A percentile compares a stretch with the other conserved stretches of the same genome.
These are phyloP conservation scores for Phytophthora colocasiae DNA, from an alignment of 352 stramenopile species.

Conservation along the genomic window DNA sequence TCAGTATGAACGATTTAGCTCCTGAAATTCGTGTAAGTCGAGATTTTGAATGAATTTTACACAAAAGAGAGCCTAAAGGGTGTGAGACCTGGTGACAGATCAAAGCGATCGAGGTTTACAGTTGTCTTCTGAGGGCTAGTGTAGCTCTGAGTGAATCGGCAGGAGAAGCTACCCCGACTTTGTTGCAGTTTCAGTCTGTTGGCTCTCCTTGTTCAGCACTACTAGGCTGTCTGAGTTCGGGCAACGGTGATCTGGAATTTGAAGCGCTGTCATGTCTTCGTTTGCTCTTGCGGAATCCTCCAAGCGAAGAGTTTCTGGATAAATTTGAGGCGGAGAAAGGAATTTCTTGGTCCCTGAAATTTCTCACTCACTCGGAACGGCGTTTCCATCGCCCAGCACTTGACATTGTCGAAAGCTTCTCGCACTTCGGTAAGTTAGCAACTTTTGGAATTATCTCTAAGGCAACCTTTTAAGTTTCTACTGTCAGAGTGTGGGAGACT, in stretches of 20 bases:
- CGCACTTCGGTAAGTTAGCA: slow-evolving; percentile 47
- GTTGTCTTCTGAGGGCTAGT: slow-evolving; percentile 23
- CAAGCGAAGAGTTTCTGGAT: slow-evolving; percentile 35
- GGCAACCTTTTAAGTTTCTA: neutral
- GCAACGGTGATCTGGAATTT: slow-evolving; percentile 42
- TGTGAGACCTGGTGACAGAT: slow-evolving; percentile 10
- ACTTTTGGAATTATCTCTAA: neutral
- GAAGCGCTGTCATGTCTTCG: slow-evolving; percentile 48
- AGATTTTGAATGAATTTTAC: neutral
- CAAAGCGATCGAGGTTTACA: slow-evolving; percentile 26
- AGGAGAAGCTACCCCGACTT: neutral
- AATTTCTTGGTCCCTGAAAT: slow-evolving; percentile 31
- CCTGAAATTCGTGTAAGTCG: slow-evolving; percentile 39
- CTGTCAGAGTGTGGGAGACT: slow-evolving; percentile 25
- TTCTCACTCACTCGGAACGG: slow-evolving; percentile 41
- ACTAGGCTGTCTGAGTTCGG: slow-evolving; percentile 40
- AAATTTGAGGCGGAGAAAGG: slow-evolving; percentile 41
- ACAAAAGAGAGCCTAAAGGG: neutral
- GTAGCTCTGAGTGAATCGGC: slow-evolving; percentile 7
- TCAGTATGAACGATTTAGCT: slow-evolving; percentile 20
- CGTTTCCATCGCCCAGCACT: slow-evolving; percentile 51
- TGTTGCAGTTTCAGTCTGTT: slow-evolving; percentile 43
- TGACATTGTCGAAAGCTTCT: slow-evolving; percentile 59
- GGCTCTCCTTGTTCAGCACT: slow-evolving; percentile 42
- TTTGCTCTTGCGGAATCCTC: slow-evolving; percentile 37